Percentiles rank a stretch among this genome's conserved stretches.
Evolutionary conservation across 805 yeast genomes (phyloP).

Genomic region (Teunomyces atbi): DNA sequence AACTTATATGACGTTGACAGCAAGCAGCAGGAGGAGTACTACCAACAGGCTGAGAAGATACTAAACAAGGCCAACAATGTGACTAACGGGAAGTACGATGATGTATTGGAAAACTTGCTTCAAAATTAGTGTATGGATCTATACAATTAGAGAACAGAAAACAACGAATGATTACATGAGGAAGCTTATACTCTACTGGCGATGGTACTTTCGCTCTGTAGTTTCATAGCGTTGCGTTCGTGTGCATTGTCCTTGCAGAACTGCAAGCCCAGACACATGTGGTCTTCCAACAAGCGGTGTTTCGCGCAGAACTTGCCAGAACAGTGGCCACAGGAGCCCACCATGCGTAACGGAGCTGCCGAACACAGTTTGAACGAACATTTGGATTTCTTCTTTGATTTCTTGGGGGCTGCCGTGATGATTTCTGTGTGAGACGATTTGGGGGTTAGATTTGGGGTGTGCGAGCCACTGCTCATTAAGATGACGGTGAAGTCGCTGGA

Average conservation of each 20-base stretch:
- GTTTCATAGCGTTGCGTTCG: slow-evolving; percentile 78
- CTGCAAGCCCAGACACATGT: slow-evolving; percentile 73
- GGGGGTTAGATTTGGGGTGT: slow-evolving; percentile 18
- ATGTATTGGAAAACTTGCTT: slow-evolving; percentile 54
- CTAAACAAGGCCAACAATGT: slow-evolving; percentile 74
- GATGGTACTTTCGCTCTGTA: slow-evolving; percentile 83
- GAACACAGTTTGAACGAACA: slow-evolving; percentile 60
- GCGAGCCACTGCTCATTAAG: slow-evolving; percentile 26
- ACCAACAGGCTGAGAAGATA: slow-evolving; percentile 65
- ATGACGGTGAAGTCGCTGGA: slow-evolving; percentile 18
- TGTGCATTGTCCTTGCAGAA: slow-evolving; percentile 80
- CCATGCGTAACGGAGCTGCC: slow-evolving; percentile 59
- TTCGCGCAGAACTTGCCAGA: slow-evolving; percentile 82
- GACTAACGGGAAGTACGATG: slow-evolving; percentile 71
- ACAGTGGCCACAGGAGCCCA: slow-evolving; percentile 85
- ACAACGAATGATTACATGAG: not conserved
- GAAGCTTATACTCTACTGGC: slow-evolving; percentile 55
- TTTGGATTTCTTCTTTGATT: slow-evolving; percentile 39
- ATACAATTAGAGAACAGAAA: not conserved
- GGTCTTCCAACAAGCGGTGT: slow-evolving; percentile 85
- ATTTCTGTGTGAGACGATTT: slow-evolving; percentile 6
- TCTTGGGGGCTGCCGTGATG: slow-evolving; percentile 18
- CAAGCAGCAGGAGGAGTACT: slow-evolving; percentile 63
- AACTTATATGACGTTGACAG: slow-evolving; percentile 67
- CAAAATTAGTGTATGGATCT: slow-evolving; percentile 5